Conservation (phyloP, 306 rosid species). For the Lablab purpureus region DNA sequence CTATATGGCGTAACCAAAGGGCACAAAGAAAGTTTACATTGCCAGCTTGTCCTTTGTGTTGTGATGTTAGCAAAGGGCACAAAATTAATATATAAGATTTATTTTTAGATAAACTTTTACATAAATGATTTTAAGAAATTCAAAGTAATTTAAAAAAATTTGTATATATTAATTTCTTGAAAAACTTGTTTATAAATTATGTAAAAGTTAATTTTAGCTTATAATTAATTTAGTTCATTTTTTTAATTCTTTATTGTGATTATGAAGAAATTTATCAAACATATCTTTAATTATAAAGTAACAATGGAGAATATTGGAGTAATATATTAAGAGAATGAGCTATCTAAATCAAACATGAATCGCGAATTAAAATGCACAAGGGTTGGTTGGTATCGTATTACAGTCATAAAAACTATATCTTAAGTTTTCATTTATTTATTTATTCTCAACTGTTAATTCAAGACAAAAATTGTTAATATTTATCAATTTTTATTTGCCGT, state of each 20-base stretch:
- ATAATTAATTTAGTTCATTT: no score
- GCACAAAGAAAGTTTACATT: background rate
- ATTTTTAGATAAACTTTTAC: no score
- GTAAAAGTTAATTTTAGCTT: no score
- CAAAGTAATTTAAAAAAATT: no score
- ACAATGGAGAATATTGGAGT: background rate
- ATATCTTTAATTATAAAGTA: background rate
- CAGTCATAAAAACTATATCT: background rate
- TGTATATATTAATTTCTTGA: no score
- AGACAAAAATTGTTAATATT: background rate
- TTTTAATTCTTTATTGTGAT: no score
- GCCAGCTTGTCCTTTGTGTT: background rate
- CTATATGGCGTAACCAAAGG: background rate
- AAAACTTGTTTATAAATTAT: no score
- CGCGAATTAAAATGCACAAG: background rate
- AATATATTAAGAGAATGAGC: background rate
- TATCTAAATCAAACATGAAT: background rate
- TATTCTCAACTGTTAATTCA: background rate
- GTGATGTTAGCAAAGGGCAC: no score
- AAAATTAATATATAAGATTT: no score
- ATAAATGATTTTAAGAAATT: no score
- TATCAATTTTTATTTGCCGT: background rate
- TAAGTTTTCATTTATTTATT: background rate
- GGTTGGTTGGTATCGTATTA: slow-evolving; percentile 3
- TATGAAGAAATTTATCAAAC: no score